These are phyloP conservation scores for Russula brevipes DNA, from an alignment of 768 basidiomycete species.

Conservation along the genomic window DNA sequence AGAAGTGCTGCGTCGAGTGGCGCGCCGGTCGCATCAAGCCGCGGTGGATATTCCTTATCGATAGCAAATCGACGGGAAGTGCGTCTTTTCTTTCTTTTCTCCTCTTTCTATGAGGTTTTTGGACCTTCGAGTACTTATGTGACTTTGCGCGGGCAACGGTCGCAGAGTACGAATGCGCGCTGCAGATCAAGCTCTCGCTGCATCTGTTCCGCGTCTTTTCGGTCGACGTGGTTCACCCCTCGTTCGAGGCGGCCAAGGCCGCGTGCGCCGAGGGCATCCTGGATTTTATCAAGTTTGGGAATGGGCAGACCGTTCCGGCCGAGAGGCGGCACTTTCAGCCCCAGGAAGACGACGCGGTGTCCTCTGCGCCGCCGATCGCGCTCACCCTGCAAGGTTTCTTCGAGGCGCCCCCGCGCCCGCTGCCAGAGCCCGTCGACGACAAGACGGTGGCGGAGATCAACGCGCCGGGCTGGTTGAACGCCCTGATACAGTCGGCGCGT, in stretches of 20 bases:
- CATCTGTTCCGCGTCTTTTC: constrained; percentile 49
- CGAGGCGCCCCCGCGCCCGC: constrained; percentile 60
- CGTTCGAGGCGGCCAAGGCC: constrained; percentile 41
- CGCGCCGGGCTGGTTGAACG: constrained; percentile 50
- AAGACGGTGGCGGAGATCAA: constrained; percentile 49
- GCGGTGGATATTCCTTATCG: constrained; percentile 48
- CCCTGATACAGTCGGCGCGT: constrained; percentile 45
- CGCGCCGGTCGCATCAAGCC: constrained; percentile 47
- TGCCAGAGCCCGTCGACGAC: constrained; percentile 49
- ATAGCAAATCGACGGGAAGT: constrained; percentile 44
- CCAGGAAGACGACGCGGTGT: constrained; percentile 17
- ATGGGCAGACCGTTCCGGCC: constrained; percentile 44
- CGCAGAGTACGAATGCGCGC: constrained; percentile 44
- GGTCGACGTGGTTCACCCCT: constrained; percentile 41
- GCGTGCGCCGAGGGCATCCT: constrained; percentile 56
- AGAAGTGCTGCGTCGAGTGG: constrained; percentile 51
- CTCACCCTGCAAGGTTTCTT: constrained; percentile 51
- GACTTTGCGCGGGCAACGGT: too few species aligned
- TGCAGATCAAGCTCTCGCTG: constrained; percentile 44
- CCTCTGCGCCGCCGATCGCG: constrained; percentile 15
- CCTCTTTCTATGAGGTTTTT: background rate
- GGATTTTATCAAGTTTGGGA: constrained; percentile 53
- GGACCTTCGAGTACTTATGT: background rate
- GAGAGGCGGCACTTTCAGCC: constrained; percentile 17
- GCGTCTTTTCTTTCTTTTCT: constrained; percentile 12